Evolutionary conservation across 768 basidiomycete species (phyloP).

Genomic region (Thelephora ganbajun): DNA sequence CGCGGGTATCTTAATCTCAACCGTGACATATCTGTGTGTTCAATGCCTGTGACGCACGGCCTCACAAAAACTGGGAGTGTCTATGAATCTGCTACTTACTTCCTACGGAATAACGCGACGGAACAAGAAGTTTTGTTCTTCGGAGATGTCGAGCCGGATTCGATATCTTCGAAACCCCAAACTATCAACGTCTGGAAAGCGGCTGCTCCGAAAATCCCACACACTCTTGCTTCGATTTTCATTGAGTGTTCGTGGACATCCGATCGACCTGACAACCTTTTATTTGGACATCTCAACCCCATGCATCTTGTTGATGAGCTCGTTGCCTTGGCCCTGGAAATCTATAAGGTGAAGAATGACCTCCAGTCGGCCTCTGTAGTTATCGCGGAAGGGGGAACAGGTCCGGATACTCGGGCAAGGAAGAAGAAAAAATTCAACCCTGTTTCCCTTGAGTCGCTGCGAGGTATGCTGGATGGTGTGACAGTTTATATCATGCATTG

Average conservation of each 20-base stretch:
- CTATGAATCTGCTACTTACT: slow-evolving; percentile 79
- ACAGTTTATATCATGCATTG: slow-evolving; percentile 77
- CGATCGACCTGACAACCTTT: slow-evolving; percentile 45
- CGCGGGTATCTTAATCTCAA: slow-evolving; percentile 38
- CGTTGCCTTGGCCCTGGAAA: slow-evolving; percentile 45
- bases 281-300: slow-evolving; percentile 84
- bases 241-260: slow-evolving; percentile 90
- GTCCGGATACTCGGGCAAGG: slow-evolving; percentile 10
- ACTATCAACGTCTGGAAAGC: slow-evolving; percentile 68
- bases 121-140: slow-evolving; percentile 78
- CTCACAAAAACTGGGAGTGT: slow-evolving; percentile 29
- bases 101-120: slow-evolving; percentile 54
- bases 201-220: slow-evolving; percentile 66
- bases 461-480: slow-evolving; percentile 41
- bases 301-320: slow-evolving; percentile 71
- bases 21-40: slow-evolving; percentile 44
- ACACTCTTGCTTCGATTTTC: slow-evolving; percentile 64
- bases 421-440: slow-evolving; percentile 22
- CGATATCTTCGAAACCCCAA: slow-evolving; percentile 40
- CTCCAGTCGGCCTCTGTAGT: slow-evolving; percentile 33
- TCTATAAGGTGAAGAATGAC: neutral
- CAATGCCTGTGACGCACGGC: slow-evolving; percentile 66
- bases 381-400: slow-evolving; percentile 10
- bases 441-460: slow-evolving; percentile 25
- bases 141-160: slow-evolving; percentile 87